Evolutionary conservation across 805 yeast genomes (phyloP), one percentile per base, ranked within the genome.

Genomic region (Spathaspora hagerdaliae): DNA sequence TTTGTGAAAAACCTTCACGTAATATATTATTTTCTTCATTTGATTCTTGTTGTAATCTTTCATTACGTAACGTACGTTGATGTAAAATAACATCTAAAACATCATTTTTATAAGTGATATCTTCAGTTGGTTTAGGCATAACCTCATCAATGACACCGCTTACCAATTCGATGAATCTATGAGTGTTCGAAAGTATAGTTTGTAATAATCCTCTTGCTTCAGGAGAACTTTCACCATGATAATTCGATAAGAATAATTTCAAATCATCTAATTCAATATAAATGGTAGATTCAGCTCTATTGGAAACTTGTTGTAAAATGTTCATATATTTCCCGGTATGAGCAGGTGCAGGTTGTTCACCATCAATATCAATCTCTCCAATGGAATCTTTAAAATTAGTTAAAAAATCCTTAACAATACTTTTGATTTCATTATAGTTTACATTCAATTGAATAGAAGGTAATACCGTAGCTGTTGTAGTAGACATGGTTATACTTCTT

Each of bases 61-160:
- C 80, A 63, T 92, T 92, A 60, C 96, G 78, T 61, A 88, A 78
- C 57, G 78, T 81, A 63, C 99, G 79, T 71, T 94, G 98, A 59
- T 88, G 91, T 53, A 91, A 73, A 46, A 94, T 88, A 47, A 94
- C 95, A 60, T 94, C 99, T 51, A 94, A 70, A 10, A 94, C 98
- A 54, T 88, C 96, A 62, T 89, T 97, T 53, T 82, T 81, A 61
- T 85, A 87, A 38, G 82, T 71, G 43, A 92, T 74, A 49, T 87
- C 91, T 41, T 76, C 80, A 1, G 94, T 84, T n/a, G 98, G 92
- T 50, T 75, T 77, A 0, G 99, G 99, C 79, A 92, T 78, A 47
- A 88, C 63, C 41, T 80, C 82, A 65, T 94, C 99, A 38, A 88
- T 79, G 12, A 82, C 83, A 41, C 73, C 69, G 42, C 88, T 75